Evolutionary conservation across 352 stramenopile genomes (phyloP), one percentile per base, ranked within the genome.

Genomic region (Aphanomyces euteiches): DNA sequence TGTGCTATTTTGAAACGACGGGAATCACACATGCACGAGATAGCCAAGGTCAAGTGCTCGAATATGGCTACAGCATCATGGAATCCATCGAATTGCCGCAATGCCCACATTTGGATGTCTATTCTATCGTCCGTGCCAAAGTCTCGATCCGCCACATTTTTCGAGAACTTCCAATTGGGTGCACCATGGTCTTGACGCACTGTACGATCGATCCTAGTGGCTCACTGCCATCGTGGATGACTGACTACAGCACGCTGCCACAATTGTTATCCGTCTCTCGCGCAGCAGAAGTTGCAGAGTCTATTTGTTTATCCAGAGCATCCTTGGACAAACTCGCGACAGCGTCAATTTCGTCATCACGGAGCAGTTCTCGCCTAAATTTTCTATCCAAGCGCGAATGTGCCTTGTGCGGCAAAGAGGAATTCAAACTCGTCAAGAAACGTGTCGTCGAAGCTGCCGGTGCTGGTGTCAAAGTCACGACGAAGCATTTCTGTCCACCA

Each of bases 221-320:
- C 21, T 40, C 34, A 10, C 54, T 61, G 4, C 54, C 54, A 10
- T 43, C 54, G 7, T 61, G 54, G 54, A 61, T 61, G 54, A 61
- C 15, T 39, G 54, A 61, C 28, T 61, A 43, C 21, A 61, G 54
- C 58, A 75, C 79, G 60, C 75, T 90, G 34, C 82, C 84, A 38
- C 84, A 43, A 84, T 78, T 7, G 75, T 77, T 41, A 61, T 69
- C 36, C 47, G 71, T 36, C 17, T 67, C 59, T 12, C 45, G 40
- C 39, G 40, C 45, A 2, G 45, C 54, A 7, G 40, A 67, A 21
- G 59, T 66, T 68, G n/a, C 54, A 12, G 54, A 61, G 43, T 61
- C 54, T 10, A 61, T 61, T 61, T 37, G 54, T 10, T 17, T 61
- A 12, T 61, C 54, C n/a, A 61, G 43, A 37, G 54, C 54, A 12